Base-by-base conservation (phyloP, 495 filamentous ascomycete genomes). In the Xanthoparmelia taractica region DNA sequence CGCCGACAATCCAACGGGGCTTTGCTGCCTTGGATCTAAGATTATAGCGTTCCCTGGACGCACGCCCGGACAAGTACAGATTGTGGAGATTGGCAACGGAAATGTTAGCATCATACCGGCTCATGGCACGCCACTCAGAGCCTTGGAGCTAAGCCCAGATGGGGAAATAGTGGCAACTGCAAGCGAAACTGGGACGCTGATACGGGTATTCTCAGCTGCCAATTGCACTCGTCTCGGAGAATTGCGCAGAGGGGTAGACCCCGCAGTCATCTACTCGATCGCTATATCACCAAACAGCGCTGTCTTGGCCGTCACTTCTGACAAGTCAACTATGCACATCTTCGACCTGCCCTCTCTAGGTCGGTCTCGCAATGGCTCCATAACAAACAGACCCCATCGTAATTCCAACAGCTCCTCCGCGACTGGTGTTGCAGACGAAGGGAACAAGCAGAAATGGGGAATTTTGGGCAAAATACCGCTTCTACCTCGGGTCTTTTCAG, bases 91-190 rank as follows among this genome's bases (percentile, higher is more conserved):
- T 43, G 80, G 80, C 33, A 90, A 84, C 6, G 87, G 88, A 41
- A 94, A 90, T 67, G 89, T 97, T 63, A 96, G 87, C 74, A 96
- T 98, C 73, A 89, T 97, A 57, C 93, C 93, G 1, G 94, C 95
- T 3, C 94, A 98, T 73, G 84, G 86, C 33, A 84, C 88, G 4
- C 81, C 87, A 3, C 73, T 98, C 36, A 80, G 87, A 57, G 90
- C 91, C n/a, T 79, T 97, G 71, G 81, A 85, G 40, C 74, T 98
- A 41, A 96, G 89, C 65, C 80, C 77, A 0, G 87, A 95, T 70
- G 92, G 91, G 15, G 85, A 92, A 59, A 68, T 94, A 40, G 75
- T 97, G 29, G 94, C 92, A 20, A 97, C 93, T 5, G 94, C 94
- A 7, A 96, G 92, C 73, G 91, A 96, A 72, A 86, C 82, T 69